These are phyloP conservation scores for Ogataea ramenticola DNA, from an alignment of 805 yeast genomes.

Conservation along the genomic window DNA sequence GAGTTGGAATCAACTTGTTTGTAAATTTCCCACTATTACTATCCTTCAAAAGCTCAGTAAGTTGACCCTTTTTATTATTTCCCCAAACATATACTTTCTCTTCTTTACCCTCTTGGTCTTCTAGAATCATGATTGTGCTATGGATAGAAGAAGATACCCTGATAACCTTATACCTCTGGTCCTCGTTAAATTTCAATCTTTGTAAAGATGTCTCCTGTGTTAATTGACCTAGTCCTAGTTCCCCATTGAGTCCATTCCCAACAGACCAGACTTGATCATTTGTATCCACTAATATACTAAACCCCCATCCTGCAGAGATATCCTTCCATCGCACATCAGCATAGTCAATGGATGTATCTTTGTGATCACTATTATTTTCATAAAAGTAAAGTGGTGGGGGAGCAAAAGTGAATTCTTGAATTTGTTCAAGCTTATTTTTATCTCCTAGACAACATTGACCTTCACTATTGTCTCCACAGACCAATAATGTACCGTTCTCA, in stretches of 20 bases:
- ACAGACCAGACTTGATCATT: slow-evolving; percentile 37
- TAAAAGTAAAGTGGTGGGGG: background rate
- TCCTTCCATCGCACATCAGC: slow-evolving; percentile 30
- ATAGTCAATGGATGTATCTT: too few relatives aligned
- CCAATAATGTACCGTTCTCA: slow-evolving; percentile 44
- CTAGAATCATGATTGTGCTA: slow-evolving; percentile 32
- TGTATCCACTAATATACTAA: slow-evolving; percentile 41
- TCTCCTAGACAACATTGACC: slow-evolving; percentile 47
- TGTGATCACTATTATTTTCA: background rate
- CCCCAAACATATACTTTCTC: slow-evolving; percentile 57
- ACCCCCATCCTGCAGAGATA: slow-evolving; percentile 79
- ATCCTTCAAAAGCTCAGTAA: slow-evolving; percentile 8
- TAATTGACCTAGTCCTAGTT: slow-evolving; percentile 48
- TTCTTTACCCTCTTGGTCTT: slow-evolving; percentile 24
- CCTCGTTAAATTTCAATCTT: background rate
- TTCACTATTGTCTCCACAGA: slow-evolving; percentile 49
- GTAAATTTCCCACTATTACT: too few relatives aligned
- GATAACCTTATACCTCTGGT: background rate
- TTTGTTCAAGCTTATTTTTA: background rate
- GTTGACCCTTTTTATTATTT: slow-evolving; percentile 54
- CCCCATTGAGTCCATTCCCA: slow-evolving; percentile 71
- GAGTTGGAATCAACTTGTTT: slow-evolving; percentile 18
- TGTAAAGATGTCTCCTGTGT: slow-evolving; percentile 4
- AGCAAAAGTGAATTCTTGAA: background rate
- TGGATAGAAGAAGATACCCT: slow-evolving; percentile 34